Evolutionary conservation across 2,329 filamentous ascomycete species (phyloP).

Genomic region (Delphinella strobiligena): DNA sequence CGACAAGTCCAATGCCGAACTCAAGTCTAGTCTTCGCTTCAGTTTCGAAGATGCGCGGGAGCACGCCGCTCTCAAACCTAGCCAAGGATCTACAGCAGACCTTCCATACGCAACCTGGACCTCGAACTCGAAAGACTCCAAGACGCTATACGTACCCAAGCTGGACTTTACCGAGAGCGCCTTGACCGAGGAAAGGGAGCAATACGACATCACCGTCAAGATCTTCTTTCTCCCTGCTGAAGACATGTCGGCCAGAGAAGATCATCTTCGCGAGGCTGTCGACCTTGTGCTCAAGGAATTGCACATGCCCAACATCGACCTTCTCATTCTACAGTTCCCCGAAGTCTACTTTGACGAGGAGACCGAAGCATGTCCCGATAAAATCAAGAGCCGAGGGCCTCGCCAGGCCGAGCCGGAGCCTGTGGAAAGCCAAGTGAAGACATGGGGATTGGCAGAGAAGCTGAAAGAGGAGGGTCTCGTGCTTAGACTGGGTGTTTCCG

Average conservation of each 20-base stretch:
- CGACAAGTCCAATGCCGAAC: slow-evolving; percentile 82
- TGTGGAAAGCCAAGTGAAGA: slow-evolving; percentile 54
- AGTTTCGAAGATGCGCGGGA: slow-evolving; percentile 46
- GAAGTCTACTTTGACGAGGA: slow-evolving; percentile 89
- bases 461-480: slow-evolving; percentile 62
- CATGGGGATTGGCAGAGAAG: slow-evolving; percentile 56
- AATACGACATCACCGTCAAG: slow-evolving; percentile 94
- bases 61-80: slow-evolving; percentile 8
- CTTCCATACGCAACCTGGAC: slow-evolving; percentile 53
- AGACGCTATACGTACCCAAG: slow-evolving; percentile 60
- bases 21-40: slow-evolving; percentile 74
- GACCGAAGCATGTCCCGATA: slow-evolving; percentile 63
- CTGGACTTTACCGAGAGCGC: slow-evolving; percentile 61
- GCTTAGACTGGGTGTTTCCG: slow-evolving; percentile 68
- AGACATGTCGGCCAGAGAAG: slow-evolving; percentile 36
- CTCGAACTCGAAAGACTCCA: slow-evolving; percentile 36
- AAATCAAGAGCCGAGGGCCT: slow-evolving; percentile 29
- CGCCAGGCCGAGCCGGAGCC: slow-evolving; percentile 40
- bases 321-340: slow-evolving; percentile 87
- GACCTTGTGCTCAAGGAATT: slow-evolving; percentile 70
- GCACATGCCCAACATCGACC: slow-evolving; percentile 61
- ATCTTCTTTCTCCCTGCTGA: slow-evolving; percentile 73
- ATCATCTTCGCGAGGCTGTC: slow-evolving; percentile 67
- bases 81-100: too few species aligned
- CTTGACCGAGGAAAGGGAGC: slow-evolving; percentile 64